A percentile compares a stretch with the other conserved stretches of the same genome.
phyloP scores from a whole-genome alignment of 192 early-diverging fungal genomes.

The Phlyctochytrium planicorne region DNA sequence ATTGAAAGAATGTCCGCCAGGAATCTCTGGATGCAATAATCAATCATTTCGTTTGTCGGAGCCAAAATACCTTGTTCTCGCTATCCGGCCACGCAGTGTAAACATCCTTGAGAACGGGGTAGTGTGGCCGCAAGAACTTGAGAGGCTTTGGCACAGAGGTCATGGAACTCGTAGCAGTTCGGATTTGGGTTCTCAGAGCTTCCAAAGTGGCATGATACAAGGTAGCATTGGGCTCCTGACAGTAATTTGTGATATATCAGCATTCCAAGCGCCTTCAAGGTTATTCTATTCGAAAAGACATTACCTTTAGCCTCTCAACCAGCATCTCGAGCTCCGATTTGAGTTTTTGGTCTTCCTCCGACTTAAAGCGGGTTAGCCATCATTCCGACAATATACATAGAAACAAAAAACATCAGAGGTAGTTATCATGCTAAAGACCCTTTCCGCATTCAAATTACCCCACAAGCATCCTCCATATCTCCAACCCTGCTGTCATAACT shows the following conservation, averaged over 20 bases:
- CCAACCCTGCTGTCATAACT: background rate
- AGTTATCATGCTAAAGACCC: too few relatives aligned
- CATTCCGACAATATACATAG: background rate
- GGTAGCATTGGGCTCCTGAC: conserved; percentile 64
- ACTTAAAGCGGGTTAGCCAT: conserved; percentile 47
- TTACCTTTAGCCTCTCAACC: conserved; percentile 85
- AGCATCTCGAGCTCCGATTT: conserved; percentile 94
- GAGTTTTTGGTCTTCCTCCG: conserved; percentile 94
- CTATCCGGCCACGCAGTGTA: conserved; percentile 73
- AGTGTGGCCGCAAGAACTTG: conserved; percentile 91
- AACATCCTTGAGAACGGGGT: conserved; percentile 64
- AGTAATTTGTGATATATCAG: background rate
- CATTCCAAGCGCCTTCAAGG: too few relatives aligned
- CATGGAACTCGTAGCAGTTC: conserved; percentile 96
- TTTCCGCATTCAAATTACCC: too few relatives aligned
- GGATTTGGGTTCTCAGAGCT: conserved; percentile 82
- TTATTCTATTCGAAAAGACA: conserved; percentile 11
- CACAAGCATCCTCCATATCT: background rate
- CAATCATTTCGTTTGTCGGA: background rate
- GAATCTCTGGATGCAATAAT: conserved; percentile 53
- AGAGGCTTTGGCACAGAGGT: conserved; percentile 99
- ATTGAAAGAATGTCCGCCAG: conserved; percentile 96
- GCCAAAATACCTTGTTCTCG: conserved; percentile 68
- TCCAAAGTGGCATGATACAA: conserved; percentile 88
- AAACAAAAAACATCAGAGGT: background rate